Percentiles rank a stretch among this genome's conserved stretches.
Conservation (phyloP, 1,284 basidiomycete genomes). For the Dichomitus squalens region DNA sequence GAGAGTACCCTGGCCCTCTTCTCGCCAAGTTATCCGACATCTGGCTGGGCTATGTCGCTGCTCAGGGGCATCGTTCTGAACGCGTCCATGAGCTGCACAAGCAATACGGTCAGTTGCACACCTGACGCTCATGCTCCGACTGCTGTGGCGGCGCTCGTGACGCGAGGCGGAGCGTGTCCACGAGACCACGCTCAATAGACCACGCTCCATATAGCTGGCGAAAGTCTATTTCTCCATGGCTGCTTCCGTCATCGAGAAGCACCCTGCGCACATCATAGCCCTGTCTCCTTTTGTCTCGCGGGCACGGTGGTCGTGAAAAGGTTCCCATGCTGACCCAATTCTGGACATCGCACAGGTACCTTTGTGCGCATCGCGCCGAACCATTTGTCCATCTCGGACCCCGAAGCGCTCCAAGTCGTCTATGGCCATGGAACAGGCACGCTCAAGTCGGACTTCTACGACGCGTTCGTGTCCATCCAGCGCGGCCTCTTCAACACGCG, state of each 20-base stretch:
- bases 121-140: slow-evolving; percentile 10
- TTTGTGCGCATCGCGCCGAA: slow-evolving; percentile 89
- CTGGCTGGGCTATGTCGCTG: slow-evolving; percentile 74
- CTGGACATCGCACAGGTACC: slow-evolving; percentile 49
- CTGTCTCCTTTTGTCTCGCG: too few relatives aligned
- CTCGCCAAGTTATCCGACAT: slow-evolving; percentile 75
- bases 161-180: neutral
- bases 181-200: neutral
- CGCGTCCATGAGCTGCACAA: slow-evolving; percentile 76
- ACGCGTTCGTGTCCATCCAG: slow-evolving; percentile 65
- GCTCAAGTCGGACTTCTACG: slow-evolving; percentile 81
- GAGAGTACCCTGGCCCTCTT: slow-evolving; percentile 73
- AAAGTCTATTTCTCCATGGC: neutral
- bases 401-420: slow-evolving; percentile 72
- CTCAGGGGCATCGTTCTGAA: slow-evolving; percentile 75
- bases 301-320: neutral
- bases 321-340: slow-evolving; percentile 2
- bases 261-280: neutral
- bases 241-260: neutral
- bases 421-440: slow-evolving; percentile 83
- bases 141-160: slow-evolving; percentile 14
- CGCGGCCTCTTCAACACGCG: slow-evolving; percentile 87
- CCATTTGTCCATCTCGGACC: slow-evolving; percentile 82
- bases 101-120: slow-evolving; percentile 61
- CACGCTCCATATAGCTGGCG: neutral